A percentile compares a stretch with the other conserved stretches of the same genome.
Evolutionary conservation across 805 yeast species (phyloP).

Genomic region (Candida namnaoensis): DNA sequence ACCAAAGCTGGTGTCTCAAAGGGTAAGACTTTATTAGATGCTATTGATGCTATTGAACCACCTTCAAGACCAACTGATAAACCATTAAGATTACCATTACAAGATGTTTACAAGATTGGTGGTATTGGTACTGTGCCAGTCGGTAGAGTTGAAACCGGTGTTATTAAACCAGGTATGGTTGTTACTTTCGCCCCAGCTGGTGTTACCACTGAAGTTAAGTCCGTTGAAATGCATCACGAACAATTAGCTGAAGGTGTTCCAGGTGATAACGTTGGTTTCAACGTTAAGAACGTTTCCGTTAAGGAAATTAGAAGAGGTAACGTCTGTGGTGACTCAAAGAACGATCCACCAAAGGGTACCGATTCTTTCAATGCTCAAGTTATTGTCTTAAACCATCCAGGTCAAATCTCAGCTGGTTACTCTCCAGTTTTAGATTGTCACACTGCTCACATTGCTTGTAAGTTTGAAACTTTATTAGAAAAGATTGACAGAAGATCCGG

Average conservation of each 20-base stretch:
- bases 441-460: constrained; percentile 93
- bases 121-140: constrained; percentile 94
- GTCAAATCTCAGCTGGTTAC: constrained; percentile 90
- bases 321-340: constrained; percentile 91
- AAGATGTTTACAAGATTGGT: constrained; percentile 92
- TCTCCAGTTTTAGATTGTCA: constrained; percentile 88
- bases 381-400: constrained; percentile 88
- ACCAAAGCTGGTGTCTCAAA: no score
- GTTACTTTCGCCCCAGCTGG: constrained; percentile 41
- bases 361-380: constrained; percentile 85
- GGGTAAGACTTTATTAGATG: no score
- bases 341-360: constrained; percentile 82
- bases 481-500: constrained; percentile 95
- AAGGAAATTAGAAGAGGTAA: constrained; percentile 92
- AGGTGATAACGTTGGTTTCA: constrained; percentile 93
- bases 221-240: constrained; percentile 93
- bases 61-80: no score
- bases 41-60: no score
- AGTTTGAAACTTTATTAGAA: constrained; percentile 70
- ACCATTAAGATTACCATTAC: constrained; percentile 43
- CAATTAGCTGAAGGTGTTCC: constrained; percentile 77
- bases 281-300: constrained; percentile 89
- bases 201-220: no score
- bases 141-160: constrained; percentile 94
- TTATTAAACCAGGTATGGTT: constrained; percentile 88